Evolutionary conservation across 768 basidiomycete species (phyloP), one percentile per base, ranked within the genome.

Genomic region (Tricholoma saponaceum): DNA sequence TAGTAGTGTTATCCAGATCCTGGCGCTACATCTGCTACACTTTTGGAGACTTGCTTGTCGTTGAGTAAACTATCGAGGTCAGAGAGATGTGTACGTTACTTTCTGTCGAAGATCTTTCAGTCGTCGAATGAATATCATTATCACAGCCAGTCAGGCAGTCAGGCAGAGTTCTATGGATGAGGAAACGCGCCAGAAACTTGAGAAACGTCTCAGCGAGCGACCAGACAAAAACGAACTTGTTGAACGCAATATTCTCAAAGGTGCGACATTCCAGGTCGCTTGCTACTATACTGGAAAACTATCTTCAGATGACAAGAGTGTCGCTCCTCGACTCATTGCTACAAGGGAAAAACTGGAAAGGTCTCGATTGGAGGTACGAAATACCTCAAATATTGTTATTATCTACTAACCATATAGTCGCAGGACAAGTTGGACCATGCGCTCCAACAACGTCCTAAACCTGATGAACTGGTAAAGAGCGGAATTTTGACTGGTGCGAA

Each of bases 201-300:
- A 87, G 72, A 79, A 77, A 64, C 74, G 74, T 51, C 73, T 87
- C 46, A 73, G 69, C 44, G 68, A 76, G 18, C 74, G 87, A 37
- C 84, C 86, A 18, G 79, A 82, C n/a, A 81, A 83, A 68, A 68
- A 78, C 39, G 81, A 86, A 44, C 75, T 90, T 44, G 76, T 87
- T 58, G 83, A 85, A 32, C 80, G 84, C 60, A 87, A 86, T 67
- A 88, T 89, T 59, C 78, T 90, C 58, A 87, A 89, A 70, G 84
- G 85, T 80, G 12, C 8, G 18, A 37, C 23, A 28, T 28, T 43
- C 7, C 44, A 44, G 2, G 44, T 16, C 26, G 8, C 4, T 37
- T 22, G 23, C 49, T 25, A 18, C 26, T 49, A 5, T 51, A 23
- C 16, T 54, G 20, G 9, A 5, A 28, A 33, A 20, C 8, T 20